Base-by-base conservation (phyloP, 2,329 filamentous ascomycete genomes). In the Raffaelea albimanens region DNA sequence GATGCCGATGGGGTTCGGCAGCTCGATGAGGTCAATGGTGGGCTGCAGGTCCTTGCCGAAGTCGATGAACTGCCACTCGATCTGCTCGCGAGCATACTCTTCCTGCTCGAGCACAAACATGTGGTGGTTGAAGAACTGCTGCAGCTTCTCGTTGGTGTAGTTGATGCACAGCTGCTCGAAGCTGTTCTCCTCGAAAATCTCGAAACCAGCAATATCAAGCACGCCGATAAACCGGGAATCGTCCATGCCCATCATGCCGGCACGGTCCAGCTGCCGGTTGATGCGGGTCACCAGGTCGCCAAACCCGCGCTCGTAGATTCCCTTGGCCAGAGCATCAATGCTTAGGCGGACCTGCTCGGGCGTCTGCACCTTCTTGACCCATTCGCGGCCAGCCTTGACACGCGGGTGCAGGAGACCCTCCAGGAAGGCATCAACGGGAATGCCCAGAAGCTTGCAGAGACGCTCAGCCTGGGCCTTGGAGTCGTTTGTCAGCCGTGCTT, bases 141-240 rank as follows among this genome's bases (percentile, higher is more conserved):
- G 93, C 7, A 98, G 79, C 65, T 96, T 98, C 65, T 98, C 93
- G 67, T 98, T 98, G 52, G 94, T 97, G 67, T 98, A 98, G 67
- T 98, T 98, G 75, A 98, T 98, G 71, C 93, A 98, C 5, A 98
- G 76, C 65, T 98, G 93, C 64, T 98, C 93, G 59, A 98, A 98
- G 70, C 91, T 96, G 70, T 98, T 98, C 59, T 87, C 80, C 57
- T 98, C 90, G 58, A 98, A 98, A 50, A 98, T 98, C 62, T 98
- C 93, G 65, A 98, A 98, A 51, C 93, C 93, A 54, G 94, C 94
- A 65, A 98, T 98, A 78, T 98, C 93, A 39, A 98, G 82, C 9
- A 98, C 93, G 46, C 93, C 93, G 55, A 98, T 98, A 66, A 98
- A 98, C 58, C 87, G 85, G 2, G 87, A 90, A 60, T 97, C 90